Conservation (phyloP, 371 early-diverging fungal genomes). For the Lichtheimia hyalospora region DNA sequence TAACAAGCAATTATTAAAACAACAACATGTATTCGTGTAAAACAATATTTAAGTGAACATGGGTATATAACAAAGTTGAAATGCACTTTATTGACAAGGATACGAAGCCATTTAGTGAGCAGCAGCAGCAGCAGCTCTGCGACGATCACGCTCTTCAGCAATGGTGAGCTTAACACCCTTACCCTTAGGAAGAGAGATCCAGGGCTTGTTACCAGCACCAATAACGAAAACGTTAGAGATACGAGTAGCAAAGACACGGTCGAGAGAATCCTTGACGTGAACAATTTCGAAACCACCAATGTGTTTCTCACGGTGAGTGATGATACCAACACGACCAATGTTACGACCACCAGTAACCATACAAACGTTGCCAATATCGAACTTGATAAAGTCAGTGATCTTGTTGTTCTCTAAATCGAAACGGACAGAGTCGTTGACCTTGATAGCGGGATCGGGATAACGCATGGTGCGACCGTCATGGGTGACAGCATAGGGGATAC, state of each 20-base stretch:
- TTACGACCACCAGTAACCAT: conserved; percentile 99
- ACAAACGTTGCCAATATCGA: conserved; percentile 95
- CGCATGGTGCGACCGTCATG: conserved; percentile 99
- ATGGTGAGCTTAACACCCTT: conserved; percentile 98
- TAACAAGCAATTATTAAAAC: too few relatives aligned
- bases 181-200: conserved; percentile 96
- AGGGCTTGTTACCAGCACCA: conserved; percentile 72
- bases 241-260: conserved; percentile 90
- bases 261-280: conserved; percentile 90
- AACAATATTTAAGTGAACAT: too few relatives aligned
- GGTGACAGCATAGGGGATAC: conserved; percentile 96
- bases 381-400: conserved; percentile 93
- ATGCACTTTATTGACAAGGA: conserved; percentile 90
- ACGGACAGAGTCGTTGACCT: conserved; percentile 99
- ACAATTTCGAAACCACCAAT: conserved; percentile 97
- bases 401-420: conserved; percentile 93
- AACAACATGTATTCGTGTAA: too few relatives aligned
- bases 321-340: conserved; percentile 99
- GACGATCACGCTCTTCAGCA: conserved; percentile 95
- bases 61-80: too few relatives aligned
- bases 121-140: conserved; percentile 61
- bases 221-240: conserved; percentile 93
- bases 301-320: conserved; percentile 97
- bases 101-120: conserved; percentile 1
- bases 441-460: conserved; percentile 99